Evolutionary conservation across 768 basidiomycete genomes (phyloP), one percentile per base, ranked within the genome.

Genomic region (Psilocybe subaeruginosa): DNA sequence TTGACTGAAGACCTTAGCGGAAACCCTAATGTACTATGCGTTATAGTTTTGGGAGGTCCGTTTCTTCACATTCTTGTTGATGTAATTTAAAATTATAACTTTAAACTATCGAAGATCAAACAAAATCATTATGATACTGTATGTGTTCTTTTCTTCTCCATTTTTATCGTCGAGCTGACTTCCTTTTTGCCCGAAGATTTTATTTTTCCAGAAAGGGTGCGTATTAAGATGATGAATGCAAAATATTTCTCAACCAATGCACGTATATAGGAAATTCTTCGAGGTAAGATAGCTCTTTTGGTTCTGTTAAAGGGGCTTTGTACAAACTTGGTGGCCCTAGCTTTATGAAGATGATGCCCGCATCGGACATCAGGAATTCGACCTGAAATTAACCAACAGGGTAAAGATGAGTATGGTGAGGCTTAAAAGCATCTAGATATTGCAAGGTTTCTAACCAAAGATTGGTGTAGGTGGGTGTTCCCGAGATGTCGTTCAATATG

Each of bases 391-490:
- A 37, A 94, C 92, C 0, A 82, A 89, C 58, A 80, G 97, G 62
- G 97, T 99, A 49, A 99, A 99, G 76, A 99, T 99, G 97, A 95
- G 90, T 62, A 99, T 99, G 97, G 97, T 93, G 43, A 43, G 81
- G 66, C 23, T 23, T 7, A 39, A 35, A 3, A 5, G 17, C 4
- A 17, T 56, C 3, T 30, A 14, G 45, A 48, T 46, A 17, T 16
- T 30, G 7, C 2, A 56, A 3, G 3, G 12, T 60, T 45, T 47
- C 46, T 39, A 31, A 46, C 51, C 41, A 51, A 46, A 35, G 35
- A 54, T 35, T 35, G 33, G 17, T 61, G 1, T 61, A 94, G 93
- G 93, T 97, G 55, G 97, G 97, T 39, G 96, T 99, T 5, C 97
- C 97, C 0, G 97, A 99, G 70, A 87, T 85, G 76, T 88, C 89